Conservation (phyloP, 495 filamentous ascomycete genomes). For the Penicillium waksmanii region DNA sequence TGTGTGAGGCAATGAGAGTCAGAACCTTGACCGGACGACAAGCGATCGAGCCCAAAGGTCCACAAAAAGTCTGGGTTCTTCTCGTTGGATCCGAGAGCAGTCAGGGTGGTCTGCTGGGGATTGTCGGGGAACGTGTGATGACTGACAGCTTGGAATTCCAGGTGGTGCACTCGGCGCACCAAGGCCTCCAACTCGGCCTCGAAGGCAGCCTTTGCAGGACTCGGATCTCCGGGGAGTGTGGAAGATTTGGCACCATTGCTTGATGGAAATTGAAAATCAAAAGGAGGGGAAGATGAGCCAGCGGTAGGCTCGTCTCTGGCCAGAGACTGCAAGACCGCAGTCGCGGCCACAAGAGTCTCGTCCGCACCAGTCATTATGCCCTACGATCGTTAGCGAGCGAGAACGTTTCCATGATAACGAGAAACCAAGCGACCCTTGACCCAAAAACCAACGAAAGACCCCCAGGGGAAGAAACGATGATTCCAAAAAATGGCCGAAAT, state of each 20-base stretch:
- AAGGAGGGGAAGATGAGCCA: conserved; percentile 44
- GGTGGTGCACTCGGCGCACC: conserved; percentile 64
- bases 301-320: conserved; percentile 52
- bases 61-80: conserved; percentile 42
- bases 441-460: too few relatives aligned
- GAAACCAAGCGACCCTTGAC: too few relatives aligned
- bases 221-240: conserved; percentile 66
- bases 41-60: conserved; percentile 46
- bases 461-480: background rate
- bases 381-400: conserved; percentile 31
- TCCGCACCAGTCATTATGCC: conserved; percentile 62
- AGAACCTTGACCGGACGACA: conserved; percentile 43
- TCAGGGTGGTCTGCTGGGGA: conserved; percentile 58
- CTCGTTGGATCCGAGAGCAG: conserved; percentile 55
- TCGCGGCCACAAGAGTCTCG: conserved; percentile 63
- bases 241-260: conserved; percentile 50
- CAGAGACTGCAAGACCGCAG: conserved; percentile 65
- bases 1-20: conserved; percentile 44
- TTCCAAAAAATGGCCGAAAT: conserved; percentile 1
- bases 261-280: conserved; percentile 41
- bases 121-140: conserved; percentile 63
- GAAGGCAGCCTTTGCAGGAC: conserved; percentile 65
- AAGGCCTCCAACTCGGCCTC: conserved; percentile 74
- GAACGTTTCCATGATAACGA: conserved; percentile 7
- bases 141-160: conserved; percentile 69